These are phyloP conservation scores for Pichia cephalocereana DNA, from an alignment of 805 yeast species.

Conservation along the genomic window DNA sequence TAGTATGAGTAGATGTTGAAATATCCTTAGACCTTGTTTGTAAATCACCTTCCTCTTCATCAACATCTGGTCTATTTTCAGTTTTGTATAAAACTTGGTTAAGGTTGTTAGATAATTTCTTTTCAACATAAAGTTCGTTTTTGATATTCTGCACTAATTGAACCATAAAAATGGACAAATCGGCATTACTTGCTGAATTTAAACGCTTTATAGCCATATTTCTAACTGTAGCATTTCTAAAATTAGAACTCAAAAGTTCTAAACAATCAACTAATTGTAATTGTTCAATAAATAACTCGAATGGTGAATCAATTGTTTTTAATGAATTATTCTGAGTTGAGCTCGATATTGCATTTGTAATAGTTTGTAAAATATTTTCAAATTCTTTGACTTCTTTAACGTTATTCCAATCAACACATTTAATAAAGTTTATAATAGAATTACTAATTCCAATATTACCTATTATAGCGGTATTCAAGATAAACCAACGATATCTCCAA, in stretches of 20 bases:
- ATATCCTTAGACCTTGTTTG: neutral
- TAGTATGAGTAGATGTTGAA: conserved; percentile 15
- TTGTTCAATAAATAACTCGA: conserved; percentile 25
- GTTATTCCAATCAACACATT: conserved; percentile 84
- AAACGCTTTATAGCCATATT: conserved; percentile 84
- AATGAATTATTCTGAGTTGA: neutral
- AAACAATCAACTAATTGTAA: conserved; percentile 35
- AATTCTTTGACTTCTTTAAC: conserved; percentile 74
- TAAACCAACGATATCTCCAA: conserved; percentile 85
- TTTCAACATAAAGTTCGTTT: conserved; percentile 44
- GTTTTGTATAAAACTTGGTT: neutral
- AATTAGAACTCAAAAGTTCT: conserved; percentile 74
- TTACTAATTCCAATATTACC: conserved; percentile 29
- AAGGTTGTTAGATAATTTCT: neutral
- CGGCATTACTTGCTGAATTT: conserved; percentile 68
- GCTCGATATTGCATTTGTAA: conserved; percentile 1
- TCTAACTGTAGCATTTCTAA: conserved; percentile 64
- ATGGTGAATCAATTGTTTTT: conserved; percentile 3
- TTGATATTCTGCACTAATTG: conserved; percentile 89
- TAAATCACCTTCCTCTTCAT: conserved; percentile 5
- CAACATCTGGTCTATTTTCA: conserved; percentile 3
- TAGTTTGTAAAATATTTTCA: conserved; percentile 31
- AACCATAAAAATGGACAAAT: conserved; percentile 68
- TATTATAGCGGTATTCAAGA: conserved; percentile 42
- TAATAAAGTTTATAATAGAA: conserved; percentile 54